Evolutionary conservation across 2,329 filamentous ascomycete species (phyloP).

Genomic region (Monosporascus sp.): DNA sequence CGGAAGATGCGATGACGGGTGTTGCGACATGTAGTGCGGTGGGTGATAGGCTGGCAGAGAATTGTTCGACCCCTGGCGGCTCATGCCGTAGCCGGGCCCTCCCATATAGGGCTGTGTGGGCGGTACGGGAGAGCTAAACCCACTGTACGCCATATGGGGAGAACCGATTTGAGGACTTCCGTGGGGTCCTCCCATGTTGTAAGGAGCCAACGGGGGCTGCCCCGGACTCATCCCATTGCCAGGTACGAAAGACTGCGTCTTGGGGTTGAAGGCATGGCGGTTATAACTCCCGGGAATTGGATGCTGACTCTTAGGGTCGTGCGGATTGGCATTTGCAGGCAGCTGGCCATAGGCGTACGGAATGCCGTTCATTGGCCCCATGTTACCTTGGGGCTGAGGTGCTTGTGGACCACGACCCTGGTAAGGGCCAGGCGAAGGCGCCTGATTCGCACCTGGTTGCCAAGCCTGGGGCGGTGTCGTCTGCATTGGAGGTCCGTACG

Average conservation of each 20-base stretch:
- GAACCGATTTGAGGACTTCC: conserved; percentile 50
- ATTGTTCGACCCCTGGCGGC: conserved; percentile 50
- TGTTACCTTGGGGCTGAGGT: conserved; percentile 16
- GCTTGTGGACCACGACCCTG: conserved; percentile 20
- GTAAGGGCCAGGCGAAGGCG: conserved; percentile 19
- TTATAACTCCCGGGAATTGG: conserved; percentile 81
- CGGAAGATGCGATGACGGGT: conserved; percentile 36
- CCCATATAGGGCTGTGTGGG: conserved; percentile 40
- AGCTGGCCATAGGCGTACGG: conserved; percentile 78
- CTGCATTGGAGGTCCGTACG: conserved; percentile 31
- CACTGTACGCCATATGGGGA: conserved; percentile 45
- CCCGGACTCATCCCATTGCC: conserved; percentile 46
- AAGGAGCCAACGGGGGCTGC: conserved; percentile 43
- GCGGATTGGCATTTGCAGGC: conserved; percentile 62
- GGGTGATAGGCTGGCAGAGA: conserved; percentile 48
- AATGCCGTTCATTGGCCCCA: conserved; percentile 28
- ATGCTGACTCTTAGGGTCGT: conserved; percentile 72
- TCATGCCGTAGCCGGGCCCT: conserved; percentile 47
- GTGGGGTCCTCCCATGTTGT: conserved; percentile 43
- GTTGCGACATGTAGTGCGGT: conserved; percentile 32
- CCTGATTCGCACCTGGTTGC: conserved; percentile 23
- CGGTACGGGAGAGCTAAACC: conserved; percentile 41
- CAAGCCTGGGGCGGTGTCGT: conserved; percentile 29
- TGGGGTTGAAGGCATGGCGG: conserved; percentile 85
- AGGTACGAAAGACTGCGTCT: conserved; percentile 88